A percentile compares a stretch with the other conserved stretches of the same genome.
Conservation (phyloP, 192 early-diverging fungal genomes). For the Coemansia reversa region DNA sequence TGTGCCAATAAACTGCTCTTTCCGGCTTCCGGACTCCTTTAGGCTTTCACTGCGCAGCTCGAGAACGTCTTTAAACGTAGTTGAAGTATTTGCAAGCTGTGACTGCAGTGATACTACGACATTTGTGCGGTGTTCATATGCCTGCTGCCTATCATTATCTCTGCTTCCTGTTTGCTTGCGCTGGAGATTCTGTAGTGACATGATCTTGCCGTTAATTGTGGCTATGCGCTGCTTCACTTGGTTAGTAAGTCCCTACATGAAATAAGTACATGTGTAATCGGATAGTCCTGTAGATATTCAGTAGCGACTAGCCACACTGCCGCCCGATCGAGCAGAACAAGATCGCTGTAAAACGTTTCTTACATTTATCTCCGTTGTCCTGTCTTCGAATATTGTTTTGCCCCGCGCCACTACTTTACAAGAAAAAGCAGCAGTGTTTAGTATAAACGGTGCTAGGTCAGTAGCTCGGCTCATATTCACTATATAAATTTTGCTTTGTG, state of each 20-base stretch:
- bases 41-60: constrained; percentile 95
- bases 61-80: constrained; percentile 92
- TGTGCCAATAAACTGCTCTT: constrained; percentile 83
- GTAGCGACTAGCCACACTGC: neutral
- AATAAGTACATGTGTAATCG: neutral
- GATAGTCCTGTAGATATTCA: neutral
- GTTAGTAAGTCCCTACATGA: constrained; percentile 78
- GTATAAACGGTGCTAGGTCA: neutral
- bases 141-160: constrained; percentile 64
- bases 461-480: neutral
- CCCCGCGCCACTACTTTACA: constrained; percentile 77
- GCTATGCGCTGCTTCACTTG: constrained; percentile 95
- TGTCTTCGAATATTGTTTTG: constrained; percentile 96
- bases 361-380: constrained; percentile 90
- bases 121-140: constrained; percentile 85
- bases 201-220: constrained; percentile 90
- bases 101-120: constrained; percentile 93
- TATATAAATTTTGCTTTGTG: neutral
- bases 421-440: neutral
- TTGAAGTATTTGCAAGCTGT: constrained; percentile 84
- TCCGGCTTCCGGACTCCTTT: constrained; percentile 83
- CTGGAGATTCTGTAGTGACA: constrained; percentile 66
- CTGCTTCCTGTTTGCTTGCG: constrained; percentile 60
- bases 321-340: neutral
- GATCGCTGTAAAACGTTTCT: neutral